These are phyloP conservation scores for Fusarium mundagurra DNA, from an alignment of 2,329 filamentous ascomycete species.

Conservation along the genomic window DNA sequence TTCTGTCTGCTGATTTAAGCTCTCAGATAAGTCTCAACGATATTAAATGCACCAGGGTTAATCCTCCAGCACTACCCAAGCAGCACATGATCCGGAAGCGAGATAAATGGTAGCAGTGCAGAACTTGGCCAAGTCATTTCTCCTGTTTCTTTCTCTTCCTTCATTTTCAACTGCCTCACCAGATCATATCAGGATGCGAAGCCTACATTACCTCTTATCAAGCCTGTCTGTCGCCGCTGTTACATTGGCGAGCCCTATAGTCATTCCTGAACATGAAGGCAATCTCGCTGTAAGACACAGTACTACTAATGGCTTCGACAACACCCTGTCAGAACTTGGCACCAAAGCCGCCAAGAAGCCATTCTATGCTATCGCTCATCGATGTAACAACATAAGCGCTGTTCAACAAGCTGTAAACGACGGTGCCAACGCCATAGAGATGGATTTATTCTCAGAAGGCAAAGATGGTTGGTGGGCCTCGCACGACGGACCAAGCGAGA, in stretches of 20 bases:
- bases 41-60: too few species aligned
- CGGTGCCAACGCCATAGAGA: not conserved
- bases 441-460: not conserved
- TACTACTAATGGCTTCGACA: not conserved
- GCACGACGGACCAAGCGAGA: not conserved
- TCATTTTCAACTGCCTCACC: not conserved
- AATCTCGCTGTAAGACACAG: not conserved
- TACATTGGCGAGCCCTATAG: not conserved
- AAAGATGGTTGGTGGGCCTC: not conserved
- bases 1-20: too few species aligned
- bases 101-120: not conserved
- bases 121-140: not conserved
- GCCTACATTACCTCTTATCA: not conserved
- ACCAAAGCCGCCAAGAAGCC: not conserved
- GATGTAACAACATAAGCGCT: not conserved
- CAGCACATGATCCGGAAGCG: not conserved
- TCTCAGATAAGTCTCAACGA: too few species aligned
- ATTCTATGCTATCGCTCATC: not conserved
- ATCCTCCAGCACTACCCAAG: not conserved
- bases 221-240: not conserved
- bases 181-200: not conserved
- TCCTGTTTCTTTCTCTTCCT: not conserved
- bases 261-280: not conserved
- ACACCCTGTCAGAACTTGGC: not conserved
- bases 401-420: not conserved